Percentiles rank a stretch among this genome's conserved stretches.
Conservation (phyloP, 106 monocot genomes). For the Gastrodia elata region DNA sequence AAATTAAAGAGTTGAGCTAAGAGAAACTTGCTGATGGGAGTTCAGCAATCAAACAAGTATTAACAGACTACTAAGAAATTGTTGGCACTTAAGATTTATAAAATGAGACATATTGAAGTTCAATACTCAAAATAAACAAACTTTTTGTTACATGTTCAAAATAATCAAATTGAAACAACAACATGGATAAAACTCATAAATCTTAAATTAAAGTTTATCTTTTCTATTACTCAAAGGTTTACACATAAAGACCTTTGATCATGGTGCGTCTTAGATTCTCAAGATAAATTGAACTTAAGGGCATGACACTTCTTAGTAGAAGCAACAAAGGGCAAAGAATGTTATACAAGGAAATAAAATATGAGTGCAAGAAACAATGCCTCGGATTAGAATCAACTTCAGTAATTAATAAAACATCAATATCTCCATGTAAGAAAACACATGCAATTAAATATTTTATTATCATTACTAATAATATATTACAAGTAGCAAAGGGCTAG, state of each 20-base stretch:
- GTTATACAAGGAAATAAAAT: not conserved
- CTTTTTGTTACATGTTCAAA: not conserved
- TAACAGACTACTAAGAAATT: not conserved
- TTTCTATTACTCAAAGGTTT: not conserved
- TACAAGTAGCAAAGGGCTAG: not conserved
- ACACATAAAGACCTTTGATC: not conserved
- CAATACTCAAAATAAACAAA: not conserved
- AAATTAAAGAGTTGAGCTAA: not conserved
- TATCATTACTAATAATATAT: not conserved
- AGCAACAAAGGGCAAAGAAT: not conserved
- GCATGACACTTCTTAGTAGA: not conserved
- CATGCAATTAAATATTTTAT: not conserved
- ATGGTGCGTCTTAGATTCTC: not conserved
- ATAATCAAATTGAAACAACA: not conserved
- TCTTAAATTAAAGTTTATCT: not conserved
- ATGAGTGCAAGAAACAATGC: not conserved
- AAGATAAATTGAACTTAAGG: not conserved
- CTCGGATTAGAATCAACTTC: not conserved
- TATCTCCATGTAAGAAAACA: not conserved
- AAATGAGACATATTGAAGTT: not conserved
- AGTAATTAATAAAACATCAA: not conserved
- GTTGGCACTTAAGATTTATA: not conserved
- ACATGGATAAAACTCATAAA: not conserved
- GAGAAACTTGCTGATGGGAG: not conserved
- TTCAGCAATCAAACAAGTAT: not conserved